Conservation (phyloP, 176 grass and related monocot genomes). For the Triticum urartu region DNA sequence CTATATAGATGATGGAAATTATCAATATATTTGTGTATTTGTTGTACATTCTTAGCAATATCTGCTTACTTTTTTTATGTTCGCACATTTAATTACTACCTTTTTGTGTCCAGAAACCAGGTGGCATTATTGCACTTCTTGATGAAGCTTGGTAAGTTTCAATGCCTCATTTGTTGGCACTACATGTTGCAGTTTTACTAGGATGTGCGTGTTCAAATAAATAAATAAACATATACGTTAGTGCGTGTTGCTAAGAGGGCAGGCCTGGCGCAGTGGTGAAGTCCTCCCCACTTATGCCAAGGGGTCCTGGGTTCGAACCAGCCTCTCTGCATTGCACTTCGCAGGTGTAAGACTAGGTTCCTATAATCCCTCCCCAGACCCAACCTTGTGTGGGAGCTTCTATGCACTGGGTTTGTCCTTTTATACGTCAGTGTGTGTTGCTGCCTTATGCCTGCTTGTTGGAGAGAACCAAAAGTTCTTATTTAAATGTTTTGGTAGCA, state of each 20-base stretch:
- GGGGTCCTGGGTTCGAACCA: no score
- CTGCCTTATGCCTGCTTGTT: slow-evolving; percentile 18
- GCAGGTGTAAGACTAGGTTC: no score
- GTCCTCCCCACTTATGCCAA: no score
- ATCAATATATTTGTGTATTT: slow-evolving; percentile 9
- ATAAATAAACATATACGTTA: neutral
- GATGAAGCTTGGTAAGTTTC: slow-evolving; percentile 92
- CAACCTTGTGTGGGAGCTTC: no score
- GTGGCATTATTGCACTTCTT: slow-evolving; percentile 87
- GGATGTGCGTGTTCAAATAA: neutral
- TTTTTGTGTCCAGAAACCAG: slow-evolving; percentile 91
- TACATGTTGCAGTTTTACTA: slow-evolving; percentile 17
- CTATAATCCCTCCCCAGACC: no score
- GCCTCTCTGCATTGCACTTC: no score
- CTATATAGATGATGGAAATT: slow-evolving; percentile 18
- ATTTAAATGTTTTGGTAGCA: slow-evolving; percentile 21
- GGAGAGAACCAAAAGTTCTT: slow-evolving; percentile 21
- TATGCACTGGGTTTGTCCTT: no score
- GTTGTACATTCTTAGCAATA: slow-evolving; percentile 20
- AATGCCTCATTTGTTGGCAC: slow-evolving; percentile 7
- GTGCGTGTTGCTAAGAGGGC: neutral
- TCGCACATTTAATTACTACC: slow-evolving; percentile 15
- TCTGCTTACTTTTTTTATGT: slow-evolving; percentile 21
- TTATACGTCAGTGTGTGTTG: neutral
- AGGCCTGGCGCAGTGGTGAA: no score